Conservation (phyloP, 768 basidiomycete genomes). For the Leccinum imitatum region DNA sequence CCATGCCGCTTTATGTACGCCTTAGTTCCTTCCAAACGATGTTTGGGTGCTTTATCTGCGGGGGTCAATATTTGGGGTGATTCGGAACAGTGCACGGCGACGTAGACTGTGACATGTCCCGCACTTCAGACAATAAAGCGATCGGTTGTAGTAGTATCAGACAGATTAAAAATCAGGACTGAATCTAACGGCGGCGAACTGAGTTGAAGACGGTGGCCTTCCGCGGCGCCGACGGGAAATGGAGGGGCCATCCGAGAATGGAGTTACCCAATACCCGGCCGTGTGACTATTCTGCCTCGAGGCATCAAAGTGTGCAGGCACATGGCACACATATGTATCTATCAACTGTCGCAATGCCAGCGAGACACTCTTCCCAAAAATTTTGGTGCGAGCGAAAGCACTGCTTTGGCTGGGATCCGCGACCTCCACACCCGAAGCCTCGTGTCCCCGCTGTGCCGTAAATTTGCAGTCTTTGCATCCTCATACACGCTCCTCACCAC, state of each 20-base stretch:
- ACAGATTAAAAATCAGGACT: not conserved
- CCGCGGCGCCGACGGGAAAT: not conserved
- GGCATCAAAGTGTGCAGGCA: constrained; percentile 9
- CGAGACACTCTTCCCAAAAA: constrained; percentile 15
- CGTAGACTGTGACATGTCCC: not conserved
- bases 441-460: constrained; percentile 28
- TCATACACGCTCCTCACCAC: constrained; percentile 30
- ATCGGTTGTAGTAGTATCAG: not conserved
- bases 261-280: not conserved
- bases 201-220: not conserved
- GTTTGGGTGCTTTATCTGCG: too few species aligned
- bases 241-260: not conserved
- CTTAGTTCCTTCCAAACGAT: too few species aligned
- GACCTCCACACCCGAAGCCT: constrained; percentile 17
- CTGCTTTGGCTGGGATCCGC: constrained; percentile 18
- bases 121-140: not conserved
- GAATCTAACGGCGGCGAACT: not conserved
- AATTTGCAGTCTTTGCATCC: constrained; percentile 9
- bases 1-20: constrained; percentile 25
- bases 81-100: not conserved
- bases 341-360: constrained; percentile 5
- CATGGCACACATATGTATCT: not conserved
- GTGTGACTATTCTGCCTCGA: constrained; percentile 22
- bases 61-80: not conserved
- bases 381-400: constrained; percentile 21